A percentile compares a stretch with the other conserved stretches of the same genome.
Conservation (phyloP, 2,329 filamentous ascomycete genomes). For the Fusarium liriodendri region DNA sequence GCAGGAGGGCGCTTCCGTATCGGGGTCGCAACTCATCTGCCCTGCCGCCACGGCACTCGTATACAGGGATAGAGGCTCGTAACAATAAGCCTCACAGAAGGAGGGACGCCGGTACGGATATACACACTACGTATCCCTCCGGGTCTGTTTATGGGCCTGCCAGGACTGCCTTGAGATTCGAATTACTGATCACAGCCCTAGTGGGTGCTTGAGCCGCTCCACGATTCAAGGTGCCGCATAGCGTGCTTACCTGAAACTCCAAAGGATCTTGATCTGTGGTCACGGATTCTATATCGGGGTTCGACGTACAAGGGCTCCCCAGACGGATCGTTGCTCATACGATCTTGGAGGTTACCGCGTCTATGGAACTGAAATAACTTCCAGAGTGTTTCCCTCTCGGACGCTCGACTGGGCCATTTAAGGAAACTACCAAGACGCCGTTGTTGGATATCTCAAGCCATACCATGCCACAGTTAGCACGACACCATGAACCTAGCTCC, state of each 20-base stretch:
- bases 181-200: slow-evolving; percentile 20
- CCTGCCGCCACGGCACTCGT: slow-evolving; percentile 36
- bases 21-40: slow-evolving; percentile 30
- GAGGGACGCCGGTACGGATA: neutral
- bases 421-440: neutral
- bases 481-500: neutral
- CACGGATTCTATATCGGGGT: slow-evolving; percentile 7
- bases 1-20: slow-evolving; percentile 14
- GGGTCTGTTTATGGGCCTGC: slow-evolving; percentile 7
- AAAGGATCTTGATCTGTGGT: neutral
- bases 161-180: slow-evolving; percentile 12
- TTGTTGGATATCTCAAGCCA: neutral
- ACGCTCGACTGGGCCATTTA: neutral
- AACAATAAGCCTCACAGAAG: slow-evolving; percentile 33
- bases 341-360: neutral
- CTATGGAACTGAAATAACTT: slow-evolving; percentile 3
- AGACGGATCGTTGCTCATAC: neutral
- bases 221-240: slow-evolving; percentile 8
- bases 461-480: neutral
- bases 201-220: slow-evolving; percentile 19
- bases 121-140: neutral
- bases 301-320: neutral
- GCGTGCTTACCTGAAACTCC: slow-evolving; percentile 14
- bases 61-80: slow-evolving; percentile 31
- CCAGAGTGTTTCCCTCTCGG: neutral